These are phyloP conservation scores for Diplodia mutila DNA, from an alignment of 2,329 filamentous ascomycete genomes.

Conservation along the genomic window DNA sequence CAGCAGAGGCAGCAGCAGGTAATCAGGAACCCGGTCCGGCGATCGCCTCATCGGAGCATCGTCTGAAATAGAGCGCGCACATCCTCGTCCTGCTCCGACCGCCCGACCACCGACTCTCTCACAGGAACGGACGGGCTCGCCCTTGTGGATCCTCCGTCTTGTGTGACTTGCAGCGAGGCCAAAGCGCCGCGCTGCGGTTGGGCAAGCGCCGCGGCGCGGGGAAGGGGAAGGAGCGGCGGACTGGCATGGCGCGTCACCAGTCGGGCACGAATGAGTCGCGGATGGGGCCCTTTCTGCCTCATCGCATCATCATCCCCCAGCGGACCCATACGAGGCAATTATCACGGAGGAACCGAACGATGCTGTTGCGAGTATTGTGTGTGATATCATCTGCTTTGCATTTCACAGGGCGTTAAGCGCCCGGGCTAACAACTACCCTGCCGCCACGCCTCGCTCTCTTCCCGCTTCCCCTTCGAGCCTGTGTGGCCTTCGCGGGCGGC, in stretches of 20 bases:
- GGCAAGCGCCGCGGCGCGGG: slow-evolving; percentile 15
- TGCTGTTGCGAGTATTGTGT: slow-evolving; percentile 14
- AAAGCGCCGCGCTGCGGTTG: slow-evolving; percentile 20
- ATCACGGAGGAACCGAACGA: slow-evolving; percentile 15
- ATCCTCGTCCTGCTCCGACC: neutral
- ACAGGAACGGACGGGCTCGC: slow-evolving; percentile 1
- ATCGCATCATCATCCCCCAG: neutral
- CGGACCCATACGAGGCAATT: neutral
- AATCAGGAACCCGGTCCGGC: neutral
- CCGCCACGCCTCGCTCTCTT: slow-evolving; percentile 10
- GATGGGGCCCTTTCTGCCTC: neutral
- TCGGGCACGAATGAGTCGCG: neutral
- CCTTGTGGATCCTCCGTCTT: slow-evolving; percentile 14
- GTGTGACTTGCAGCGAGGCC: slow-evolving; percentile 23
- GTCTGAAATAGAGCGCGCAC: slow-evolving; percentile 9
- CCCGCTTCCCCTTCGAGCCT: slow-evolving; percentile 21
- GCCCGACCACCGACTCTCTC: neutral
- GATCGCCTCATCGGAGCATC: neutral
- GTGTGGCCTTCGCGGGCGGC: neutral
- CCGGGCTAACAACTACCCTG: slow-evolving; percentile 17
- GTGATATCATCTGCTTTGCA: slow-evolving; percentile 21
- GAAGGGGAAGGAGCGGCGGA: slow-evolving; percentile 6
- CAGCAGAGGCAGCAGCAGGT: neutral
- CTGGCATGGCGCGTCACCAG: slow-evolving; percentile 3
- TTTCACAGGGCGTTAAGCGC: slow-evolving; percentile 24